Evolutionary conservation across 345 rosid genomes (phyloP).

Genomic region (Acer negundo): DNA sequence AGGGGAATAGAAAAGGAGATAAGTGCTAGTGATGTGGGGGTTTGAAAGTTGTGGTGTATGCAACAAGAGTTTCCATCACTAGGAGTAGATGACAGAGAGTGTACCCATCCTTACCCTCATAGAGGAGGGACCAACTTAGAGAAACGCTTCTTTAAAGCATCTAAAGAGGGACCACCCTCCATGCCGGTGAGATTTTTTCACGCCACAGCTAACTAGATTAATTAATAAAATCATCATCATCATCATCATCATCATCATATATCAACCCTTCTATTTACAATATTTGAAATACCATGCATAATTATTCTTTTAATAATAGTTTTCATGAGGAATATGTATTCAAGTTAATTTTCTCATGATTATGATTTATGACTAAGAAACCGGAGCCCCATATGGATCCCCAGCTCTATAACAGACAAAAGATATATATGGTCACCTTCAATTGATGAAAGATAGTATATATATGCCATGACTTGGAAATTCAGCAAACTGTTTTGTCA

Average conservation of each 20-base stretch:
- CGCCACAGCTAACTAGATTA: constrained; percentile 9
- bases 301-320: no score
- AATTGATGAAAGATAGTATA: no score
- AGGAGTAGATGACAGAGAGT: constrained; percentile 28
- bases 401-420: background rate
- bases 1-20: background rate
- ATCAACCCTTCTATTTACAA: no score
- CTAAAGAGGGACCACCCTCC: constrained; percentile 39
- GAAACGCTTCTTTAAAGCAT: constrained; percentile 57
- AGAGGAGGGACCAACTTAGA: constrained; percentile 62
- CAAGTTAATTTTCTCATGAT: background rate
- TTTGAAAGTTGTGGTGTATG: constrained; percentile 38
- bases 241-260: no score
- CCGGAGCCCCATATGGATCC: background rate
- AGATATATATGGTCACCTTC: background rate
- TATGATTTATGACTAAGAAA: background rate
- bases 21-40: constrained; percentile 17
- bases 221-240: no score
- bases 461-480: background rate
- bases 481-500: background rate
- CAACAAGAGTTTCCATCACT: constrained; percentile 10
- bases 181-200: constrained; percentile 41
- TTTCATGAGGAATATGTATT: no score
- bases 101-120: constrained; percentile 7
- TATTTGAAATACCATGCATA: no score